Base-by-base conservation (phyloP, 2,329 filamentous ascomycete species). In the Apiospora kogelbergensis region DNA sequence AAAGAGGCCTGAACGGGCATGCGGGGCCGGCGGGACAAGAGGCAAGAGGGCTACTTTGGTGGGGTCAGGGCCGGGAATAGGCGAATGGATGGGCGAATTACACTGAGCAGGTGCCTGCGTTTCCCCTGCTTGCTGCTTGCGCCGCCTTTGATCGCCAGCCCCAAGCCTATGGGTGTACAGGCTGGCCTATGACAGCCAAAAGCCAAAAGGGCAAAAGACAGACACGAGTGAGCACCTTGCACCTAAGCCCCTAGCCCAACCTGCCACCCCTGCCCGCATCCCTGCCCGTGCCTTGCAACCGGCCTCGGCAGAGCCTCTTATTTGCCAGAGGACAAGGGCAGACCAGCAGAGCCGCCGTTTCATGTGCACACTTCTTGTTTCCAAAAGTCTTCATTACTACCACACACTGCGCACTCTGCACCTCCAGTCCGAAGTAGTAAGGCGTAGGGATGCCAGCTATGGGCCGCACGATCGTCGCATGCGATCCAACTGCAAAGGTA, bases 361-460 rank as follows among this genome's bases (percentile, higher is more conserved):
- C 53, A 60, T 37, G 53, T 60, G 53, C 53, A 60, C 53, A n/a
- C 53, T 60, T 60, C 53, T 30, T 37, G 37, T 60, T 37, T 30
- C 30, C 37, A 60, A 60, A 60, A 60, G 53, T 60, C 53, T 60
- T 60, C 53, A 60, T 60, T 60, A 60, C 53, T 37, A 60, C 53
- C 53, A 60, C 53, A 60, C 53, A 60, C 30, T n/a, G 17, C 26
- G 15, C 30, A 26, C 6, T 15, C 24, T 57, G 48, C 24, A 30
- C 48, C 48, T 57, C 15, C 17, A 6, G 7, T 17, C 24, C 17
- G 48, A 57, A 30, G 48, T 20, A 60, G 53, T 60, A 60, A 60
- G 53, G 20, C 26, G 30, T n/a, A 60, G 53, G 53, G 53, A 60
- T 60, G n/a, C 7, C 30, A 13, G 22, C 24, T 60, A 37, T 37